These are phyloP conservation scores for Persicaria tinctoria DNA, from an alignment of 148 eudicot genomes.

Conservation along the genomic window DNA sequence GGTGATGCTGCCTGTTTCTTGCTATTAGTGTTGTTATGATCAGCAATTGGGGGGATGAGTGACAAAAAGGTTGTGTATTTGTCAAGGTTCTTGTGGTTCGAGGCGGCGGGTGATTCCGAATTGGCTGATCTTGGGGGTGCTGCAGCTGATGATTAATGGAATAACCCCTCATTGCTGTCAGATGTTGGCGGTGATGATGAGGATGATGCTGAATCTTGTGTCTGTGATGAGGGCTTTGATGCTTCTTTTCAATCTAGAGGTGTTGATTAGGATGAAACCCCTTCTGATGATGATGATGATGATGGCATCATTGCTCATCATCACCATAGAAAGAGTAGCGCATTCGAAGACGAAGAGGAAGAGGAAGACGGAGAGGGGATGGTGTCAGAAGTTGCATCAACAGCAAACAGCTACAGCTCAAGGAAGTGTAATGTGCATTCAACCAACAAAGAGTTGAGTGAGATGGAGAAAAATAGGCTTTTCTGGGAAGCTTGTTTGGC, in stretches of 20 bases:
- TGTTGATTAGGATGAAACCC: not conserved
- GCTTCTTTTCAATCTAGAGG: not conserved
- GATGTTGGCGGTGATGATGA: not conserved
- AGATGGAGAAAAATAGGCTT: slow-evolving; percentile 6
- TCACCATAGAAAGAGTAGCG: not conserved
- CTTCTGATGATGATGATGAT: not conserved
- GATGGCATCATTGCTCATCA: not conserved
- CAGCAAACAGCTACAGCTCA: slow-evolving; percentile 2
- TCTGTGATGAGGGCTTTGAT: not conserved
- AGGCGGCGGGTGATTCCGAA: slow-evolving; percentile 1
- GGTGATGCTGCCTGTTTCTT: too few relatives aligned
- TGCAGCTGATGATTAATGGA: not conserved
- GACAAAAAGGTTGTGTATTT: not conserved
- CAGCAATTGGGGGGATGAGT: not conserved
- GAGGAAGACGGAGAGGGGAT: not conserved
- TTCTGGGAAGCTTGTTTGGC: slow-evolving; percentile 5
- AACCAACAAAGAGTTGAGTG: not conserved
- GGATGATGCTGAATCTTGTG: slow-evolving; percentile 1
- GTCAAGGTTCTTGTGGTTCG: not conserved
- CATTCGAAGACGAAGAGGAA: not conserved
- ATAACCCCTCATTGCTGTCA: not conserved
- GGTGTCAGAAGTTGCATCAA: not conserved
- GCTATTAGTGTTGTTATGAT: too few relatives aligned
- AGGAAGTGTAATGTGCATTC: not conserved
- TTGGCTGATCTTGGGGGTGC: not conserved